These are phyloP conservation scores for Cystobasidiaceae sp. DNA, from an alignment of 1,284 basidiomycete genomes.

Conservation along the genomic window DNA sequence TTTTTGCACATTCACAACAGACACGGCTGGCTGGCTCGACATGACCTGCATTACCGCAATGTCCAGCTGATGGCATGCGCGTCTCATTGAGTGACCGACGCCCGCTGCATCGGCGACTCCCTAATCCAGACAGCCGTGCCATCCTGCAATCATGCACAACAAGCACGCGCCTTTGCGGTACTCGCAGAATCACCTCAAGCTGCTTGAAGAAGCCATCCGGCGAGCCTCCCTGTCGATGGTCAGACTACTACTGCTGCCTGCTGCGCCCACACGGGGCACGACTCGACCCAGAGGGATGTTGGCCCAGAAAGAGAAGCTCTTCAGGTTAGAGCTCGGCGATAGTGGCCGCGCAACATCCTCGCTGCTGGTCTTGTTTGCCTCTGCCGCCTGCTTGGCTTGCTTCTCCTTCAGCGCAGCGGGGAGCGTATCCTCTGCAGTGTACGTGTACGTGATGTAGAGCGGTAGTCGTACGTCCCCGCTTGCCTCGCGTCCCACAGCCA, in stretches of 20 bases:
- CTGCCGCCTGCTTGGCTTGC: conserved; percentile 55
- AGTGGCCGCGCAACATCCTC: conserved; percentile 37
- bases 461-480: conserved; percentile 66
- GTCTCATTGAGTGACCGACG: too few relatives aligned
- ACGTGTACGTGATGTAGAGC: conserved; percentile 70
- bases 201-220: background rate
- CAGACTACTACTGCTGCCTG: background rate
- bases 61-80: too few relatives aligned
- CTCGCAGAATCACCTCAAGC: background rate
- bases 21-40: too few relatives aligned
- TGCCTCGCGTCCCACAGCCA: conserved; percentile 68
- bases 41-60: too few relatives aligned
- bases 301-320: conserved; percentile 79
- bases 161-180: too few relatives aligned
- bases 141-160: too few relatives aligned
- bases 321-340: conserved; percentile 54
- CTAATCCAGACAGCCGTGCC: too few relatives aligned
- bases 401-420: conserved; percentile 48
- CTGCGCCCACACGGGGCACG: conserved; percentile 11
- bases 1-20: too few relatives aligned
- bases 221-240: background rate
- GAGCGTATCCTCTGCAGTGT: conserved; percentile 68
- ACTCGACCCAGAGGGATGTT: conserved; percentile 70
- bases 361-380: conserved; percentile 53
- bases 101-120: too few relatives aligned